phyloP scores from a whole-genome alignment of 768 basidiomycete species.

The Auricularia cornea region DNA sequence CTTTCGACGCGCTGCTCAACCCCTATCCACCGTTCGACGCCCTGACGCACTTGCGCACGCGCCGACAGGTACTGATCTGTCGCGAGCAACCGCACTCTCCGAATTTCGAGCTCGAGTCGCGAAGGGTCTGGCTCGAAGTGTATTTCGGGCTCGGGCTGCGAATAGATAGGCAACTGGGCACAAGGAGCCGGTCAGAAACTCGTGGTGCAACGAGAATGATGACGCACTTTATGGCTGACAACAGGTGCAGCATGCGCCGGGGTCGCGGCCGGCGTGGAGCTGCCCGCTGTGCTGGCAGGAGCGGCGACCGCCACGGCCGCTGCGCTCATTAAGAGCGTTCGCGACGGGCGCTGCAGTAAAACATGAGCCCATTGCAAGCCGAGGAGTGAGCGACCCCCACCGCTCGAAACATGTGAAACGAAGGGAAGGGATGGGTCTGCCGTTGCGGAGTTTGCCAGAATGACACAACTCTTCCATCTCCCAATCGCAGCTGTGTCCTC shows the following conservation, averaged over 20 bases:
- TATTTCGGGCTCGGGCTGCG: constrained; percentile 48
- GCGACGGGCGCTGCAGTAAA: neutral
- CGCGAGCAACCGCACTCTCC: constrained; percentile 51
- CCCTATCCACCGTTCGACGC: constrained; percentile 75
- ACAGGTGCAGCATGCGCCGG: too few species aligned
- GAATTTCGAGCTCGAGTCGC: constrained; percentile 69
- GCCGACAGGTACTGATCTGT: constrained; percentile 49
- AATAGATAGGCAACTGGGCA: constrained; percentile 76
- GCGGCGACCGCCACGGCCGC: neutral
- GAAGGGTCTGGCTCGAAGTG: constrained; percentile 68
- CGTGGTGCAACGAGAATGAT: too few species aligned
- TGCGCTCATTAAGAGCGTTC: neutral
- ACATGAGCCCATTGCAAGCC: too few species aligned
- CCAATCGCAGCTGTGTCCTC: too few species aligned
- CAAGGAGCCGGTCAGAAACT: neutral
- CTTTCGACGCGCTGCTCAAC: constrained; percentile 81
- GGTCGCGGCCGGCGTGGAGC: too few species aligned
- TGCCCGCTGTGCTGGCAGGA: too few species aligned
- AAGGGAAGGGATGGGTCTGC: too few species aligned
- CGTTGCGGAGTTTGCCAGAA: too few species aligned
- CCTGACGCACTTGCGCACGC: constrained; percentile 59
- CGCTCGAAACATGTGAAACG: too few species aligned
- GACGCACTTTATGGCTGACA: neutral
- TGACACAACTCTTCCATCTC: too few species aligned
- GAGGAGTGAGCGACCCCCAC: too few species aligned